Conservation (phyloP, 352 stramenopile species). For the Pythium vanterpoolii region DNA sequence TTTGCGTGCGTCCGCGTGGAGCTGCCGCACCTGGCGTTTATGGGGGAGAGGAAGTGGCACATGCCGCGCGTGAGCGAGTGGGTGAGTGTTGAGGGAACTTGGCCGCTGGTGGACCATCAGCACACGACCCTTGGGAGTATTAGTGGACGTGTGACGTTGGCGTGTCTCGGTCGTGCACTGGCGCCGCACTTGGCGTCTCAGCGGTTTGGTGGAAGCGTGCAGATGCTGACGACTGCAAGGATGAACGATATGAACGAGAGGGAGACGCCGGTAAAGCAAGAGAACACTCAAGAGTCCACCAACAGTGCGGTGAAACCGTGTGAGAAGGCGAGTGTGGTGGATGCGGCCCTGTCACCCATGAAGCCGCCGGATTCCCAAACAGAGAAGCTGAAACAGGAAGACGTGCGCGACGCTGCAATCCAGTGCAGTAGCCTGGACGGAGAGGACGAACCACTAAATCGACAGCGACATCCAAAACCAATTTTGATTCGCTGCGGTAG, state of each 20-base stretch:
- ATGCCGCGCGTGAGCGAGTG: slow-evolving; percentile 19
- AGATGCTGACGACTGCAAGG: not conserved
- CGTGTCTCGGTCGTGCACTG: slow-evolving; percentile 16
- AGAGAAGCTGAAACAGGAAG: not conserved
- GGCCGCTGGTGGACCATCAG: slow-evolving; percentile 13
- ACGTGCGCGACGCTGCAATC: slow-evolving; percentile 1
- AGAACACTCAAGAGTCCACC: not conserved
- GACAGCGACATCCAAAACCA: not conserved
- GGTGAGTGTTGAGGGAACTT: slow-evolving; percentile 11
- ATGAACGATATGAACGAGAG: not conserved
- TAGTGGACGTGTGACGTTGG: slow-evolving; percentile 8
- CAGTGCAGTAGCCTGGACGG: slow-evolving; percentile 4
- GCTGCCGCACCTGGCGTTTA: slow-evolving; percentile 11
- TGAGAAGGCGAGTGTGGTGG: not conserved
- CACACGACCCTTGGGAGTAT: not conserved
- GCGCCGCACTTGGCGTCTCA: slow-evolving; percentile 9
- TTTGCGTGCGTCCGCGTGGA: slow-evolving; percentile 16
- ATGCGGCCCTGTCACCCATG: no score
- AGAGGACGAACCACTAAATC: not conserved
- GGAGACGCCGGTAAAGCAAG: not conserved
- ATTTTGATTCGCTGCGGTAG: slow-evolving; percentile 6
- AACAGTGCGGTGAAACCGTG: not conserved
- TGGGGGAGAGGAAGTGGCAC: not conserved
- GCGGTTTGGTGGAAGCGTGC: not conserved
- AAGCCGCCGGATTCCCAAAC: not conserved